Percentiles rank a stretch among this genome's conserved stretches.
Evolutionary conservation across 2,329 filamentous ascomycete genomes (phyloP).

Genomic region (Claviceps humidiphila): DNA sequence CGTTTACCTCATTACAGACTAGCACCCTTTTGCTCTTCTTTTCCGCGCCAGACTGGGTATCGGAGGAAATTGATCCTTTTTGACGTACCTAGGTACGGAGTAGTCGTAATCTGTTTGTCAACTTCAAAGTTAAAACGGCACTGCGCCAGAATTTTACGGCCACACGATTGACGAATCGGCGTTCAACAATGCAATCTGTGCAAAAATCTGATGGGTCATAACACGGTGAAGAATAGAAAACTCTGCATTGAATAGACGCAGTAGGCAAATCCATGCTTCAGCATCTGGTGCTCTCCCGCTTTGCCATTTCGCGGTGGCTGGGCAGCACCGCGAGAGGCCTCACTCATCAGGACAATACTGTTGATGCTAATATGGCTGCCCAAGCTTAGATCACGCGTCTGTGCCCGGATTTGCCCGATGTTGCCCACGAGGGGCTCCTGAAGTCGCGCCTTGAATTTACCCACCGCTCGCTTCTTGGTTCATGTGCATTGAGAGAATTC

Average conservation of each 20-base stretch:
- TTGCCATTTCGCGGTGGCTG: background rate
- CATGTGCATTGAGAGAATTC: background rate
- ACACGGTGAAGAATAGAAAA: background rate
- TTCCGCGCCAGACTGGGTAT: too few relatives aligned
- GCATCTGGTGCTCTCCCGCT: background rate
- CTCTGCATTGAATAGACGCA: background rate
- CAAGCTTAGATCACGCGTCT: conserved; percentile 1
- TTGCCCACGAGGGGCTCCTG: conserved; percentile 1
- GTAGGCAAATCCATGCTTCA: background rate
- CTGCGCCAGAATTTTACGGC: too few relatives aligned
- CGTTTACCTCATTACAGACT: too few relatives aligned
- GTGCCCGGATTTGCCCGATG: conserved; percentile 1
- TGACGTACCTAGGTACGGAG: too few relatives aligned
- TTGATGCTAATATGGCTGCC: conserved; percentile 1
- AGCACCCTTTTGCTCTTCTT: too few relatives aligned
- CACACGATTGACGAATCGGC: too few relatives aligned
- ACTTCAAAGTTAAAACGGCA: too few relatives aligned
- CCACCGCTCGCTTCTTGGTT: background rate
- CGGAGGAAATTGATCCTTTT: too few relatives aligned
- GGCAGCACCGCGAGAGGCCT: background rate
- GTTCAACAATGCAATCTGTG: too few relatives aligned
- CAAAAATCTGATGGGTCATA: background rate
- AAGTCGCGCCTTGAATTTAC: conserved; percentile 1
- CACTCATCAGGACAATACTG: background rate
- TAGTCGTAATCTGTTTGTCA: too few relatives aligned